Base-by-base conservation (phyloP, 257 asterid species). In the Solanum verrucosum region DNA sequence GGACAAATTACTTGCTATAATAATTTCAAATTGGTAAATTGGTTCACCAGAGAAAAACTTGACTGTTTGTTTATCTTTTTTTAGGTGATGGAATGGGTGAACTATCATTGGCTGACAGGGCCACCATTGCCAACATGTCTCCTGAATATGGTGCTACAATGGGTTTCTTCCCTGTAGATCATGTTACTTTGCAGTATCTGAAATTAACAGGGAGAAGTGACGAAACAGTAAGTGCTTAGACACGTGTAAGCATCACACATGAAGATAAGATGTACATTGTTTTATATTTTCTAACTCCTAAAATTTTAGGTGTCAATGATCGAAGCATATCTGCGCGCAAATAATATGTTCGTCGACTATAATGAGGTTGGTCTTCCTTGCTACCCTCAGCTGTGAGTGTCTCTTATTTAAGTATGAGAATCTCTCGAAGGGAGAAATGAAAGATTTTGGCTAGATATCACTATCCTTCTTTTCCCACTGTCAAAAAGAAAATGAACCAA, bases 131-230 rank as follows among this genome's bases (percentile, higher is more conserved):
- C 85, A 97, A 97, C 92, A 97, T 97, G 99, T 95, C 99, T 71
- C 99, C 99, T 0, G 99, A 97, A 91, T 97, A 97, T 93, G 98
- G 98, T 86, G 98, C 99, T 87, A 96, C 99, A 59, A 96, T 96
- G 99, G 98, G 99, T 20, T 96, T 96, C 93, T 96, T 96, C 93
- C 99, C 98, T 29, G 99, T 96, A 29, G 99, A 96, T 89, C 92
- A 91, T 84, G 99, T 97, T 84, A 97, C 99, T 67, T 92, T 97
- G 88, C 95, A 94, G 78, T 97, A 97, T 88, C 94, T 97, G 40
- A 95, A 95, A 88, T 90, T 95, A 92, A 97, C 99, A 2, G 98
- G 98, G 89, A 93, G 99, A 94, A 95, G 98, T 85, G 98, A 97
- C 12, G 98, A 97, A 68, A 97, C 98, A 89, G 99, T 95, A 92